Percentiles rank a stretch among this genome's conserved stretches.
Conservation (phyloP, 768 basidiomycete species). For the Harrya chromipes region DNA sequence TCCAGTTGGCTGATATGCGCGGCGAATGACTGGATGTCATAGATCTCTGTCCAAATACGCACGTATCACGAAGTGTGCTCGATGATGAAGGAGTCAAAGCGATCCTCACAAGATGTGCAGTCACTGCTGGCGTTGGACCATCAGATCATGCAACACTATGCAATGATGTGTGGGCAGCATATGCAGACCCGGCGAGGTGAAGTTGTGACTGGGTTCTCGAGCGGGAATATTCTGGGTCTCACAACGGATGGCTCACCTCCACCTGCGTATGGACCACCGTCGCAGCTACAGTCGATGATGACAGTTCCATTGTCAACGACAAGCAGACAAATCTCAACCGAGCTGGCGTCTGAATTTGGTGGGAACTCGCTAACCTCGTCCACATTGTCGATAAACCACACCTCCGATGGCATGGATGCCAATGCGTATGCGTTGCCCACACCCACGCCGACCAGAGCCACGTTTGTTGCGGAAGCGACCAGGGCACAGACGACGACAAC, state of each 20-base stretch:
- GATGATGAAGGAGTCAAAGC: constrained; percentile 28
- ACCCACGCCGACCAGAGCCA: constrained; percentile 12
- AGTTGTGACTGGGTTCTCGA: not conserved
- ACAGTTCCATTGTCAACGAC: not conserved
- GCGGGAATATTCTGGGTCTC: constrained; percentile 12
- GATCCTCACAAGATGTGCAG: constrained; percentile 20
- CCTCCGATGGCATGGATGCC: not conserved
- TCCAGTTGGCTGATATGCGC: not conserved
- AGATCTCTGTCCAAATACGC: constrained; percentile 52
- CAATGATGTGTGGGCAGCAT: constrained; percentile 7
- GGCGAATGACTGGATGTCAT: not conserved
- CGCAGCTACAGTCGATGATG: not conserved
- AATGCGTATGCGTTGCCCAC: not conserved
- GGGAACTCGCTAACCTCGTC: not conserved
- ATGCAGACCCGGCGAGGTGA: constrained; percentile 1
- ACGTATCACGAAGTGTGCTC: constrained; percentile 49
- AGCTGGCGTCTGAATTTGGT: not conserved
- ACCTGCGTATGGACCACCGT: constrained; percentile 1
- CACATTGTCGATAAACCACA: not conserved
- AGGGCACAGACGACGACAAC: not conserved
- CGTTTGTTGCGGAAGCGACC: constrained; percentile 8
- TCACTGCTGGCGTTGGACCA: constrained; percentile 17
- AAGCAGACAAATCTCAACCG: not conserved
- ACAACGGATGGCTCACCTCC: not conserved
- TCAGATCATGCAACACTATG: constrained; percentile 13